Base-by-base conservation (phyloP, 768 basidiomycete species). In the Favolaschia claudopus region DNA sequence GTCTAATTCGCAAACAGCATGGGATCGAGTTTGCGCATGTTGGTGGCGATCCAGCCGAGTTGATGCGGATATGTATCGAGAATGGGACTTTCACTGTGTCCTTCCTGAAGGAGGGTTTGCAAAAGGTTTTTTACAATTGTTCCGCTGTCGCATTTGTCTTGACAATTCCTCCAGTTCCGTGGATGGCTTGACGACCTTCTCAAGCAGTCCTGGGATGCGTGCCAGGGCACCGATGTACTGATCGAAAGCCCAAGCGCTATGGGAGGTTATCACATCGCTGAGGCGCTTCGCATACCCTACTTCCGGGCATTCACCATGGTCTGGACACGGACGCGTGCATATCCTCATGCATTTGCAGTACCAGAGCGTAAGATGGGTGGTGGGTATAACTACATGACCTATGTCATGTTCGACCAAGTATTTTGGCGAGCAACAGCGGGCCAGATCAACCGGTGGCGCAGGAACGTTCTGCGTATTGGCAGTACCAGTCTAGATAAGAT, bases 291-390 rank as follows among this genome's bases (percentile, higher is more conserved):
- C 22, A 95, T 99, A 34, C 96, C 96, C 1, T 99, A 96, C 72
- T 99, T 91, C 76, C 82, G 95, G 57, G 95, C 94, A 8, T 97
- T 98, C 71, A 96, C 96, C 0, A 99, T 98, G 97, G 93, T 93
- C 0, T 99, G 96, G 96, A 91, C 93, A 13, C 84, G 96, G 50
- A 99, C 96, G 25, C 85, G 92, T 68, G 95, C 92, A 7, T 99
- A 99, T 73, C 96, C 97, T 3, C 96, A 99, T 70, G 96, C 96
- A 3, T 96, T 99, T 66, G 97, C 95, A 14, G 97, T 98, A 4
- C 97, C 97, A 4, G 97, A 99, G 50, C 88, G 86, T 67, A 98
- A 97, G 89, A 94, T 97, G 89, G 97, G 96, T 12, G 96, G 96
- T 25, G 82, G 92, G 59, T 99, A 99, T 74, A 99, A 99, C 70